Percentiles rank a stretch among this genome's conserved stretches.
Conservation (phyloP, 176 grass and related monocot species). For the Juncus effusus region DNA sequence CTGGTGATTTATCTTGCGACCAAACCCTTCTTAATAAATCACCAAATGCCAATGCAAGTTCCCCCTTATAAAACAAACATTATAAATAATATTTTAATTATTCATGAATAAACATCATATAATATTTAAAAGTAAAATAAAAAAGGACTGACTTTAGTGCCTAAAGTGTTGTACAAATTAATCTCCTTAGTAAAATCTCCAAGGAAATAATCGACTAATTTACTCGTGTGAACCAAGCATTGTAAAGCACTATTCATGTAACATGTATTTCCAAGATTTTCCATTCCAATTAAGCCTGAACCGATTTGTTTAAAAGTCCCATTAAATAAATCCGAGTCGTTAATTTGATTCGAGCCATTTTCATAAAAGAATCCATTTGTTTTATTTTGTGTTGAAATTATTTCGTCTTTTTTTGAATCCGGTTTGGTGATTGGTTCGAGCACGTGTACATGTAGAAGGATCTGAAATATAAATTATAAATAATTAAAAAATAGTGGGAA, state of each 20-base stretch:
- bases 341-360: conserved; percentile 6
- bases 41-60: conserved; percentile 86
- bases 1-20: conserved; percentile 65
- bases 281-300: conserved; percentile 69
- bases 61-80: too few species aligned
- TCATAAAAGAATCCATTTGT: conserved; percentile 32
- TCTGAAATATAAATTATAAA: conserved; percentile 47
- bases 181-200: conserved; percentile 82
- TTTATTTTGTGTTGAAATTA: conserved; percentile 33
- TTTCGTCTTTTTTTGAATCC: conserved; percentile 50
- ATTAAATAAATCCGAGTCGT: conserved; percentile 45
- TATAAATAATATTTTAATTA: conserved; percentile 11
- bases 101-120: background rate
- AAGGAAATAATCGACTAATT: conserved; percentile 84
- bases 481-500: background rate
- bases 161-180: conserved; percentile 65
- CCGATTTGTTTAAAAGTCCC: conserved; percentile 53
- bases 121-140: conserved; percentile 8
- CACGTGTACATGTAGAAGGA: conserved; percentile 79
- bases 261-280: conserved; percentile 97
- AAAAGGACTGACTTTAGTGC: conserved; percentile 55
- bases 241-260: conserved; percentile 98
- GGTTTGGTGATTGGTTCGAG: conserved; percentile 43
- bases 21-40: conserved; percentile 86
- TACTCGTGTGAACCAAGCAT: conserved; percentile 85